These are phyloP conservation scores for Phytopythium oedochilum DNA, from an alignment of 352 stramenopile genomes.

Conservation along the genomic window DNA sequence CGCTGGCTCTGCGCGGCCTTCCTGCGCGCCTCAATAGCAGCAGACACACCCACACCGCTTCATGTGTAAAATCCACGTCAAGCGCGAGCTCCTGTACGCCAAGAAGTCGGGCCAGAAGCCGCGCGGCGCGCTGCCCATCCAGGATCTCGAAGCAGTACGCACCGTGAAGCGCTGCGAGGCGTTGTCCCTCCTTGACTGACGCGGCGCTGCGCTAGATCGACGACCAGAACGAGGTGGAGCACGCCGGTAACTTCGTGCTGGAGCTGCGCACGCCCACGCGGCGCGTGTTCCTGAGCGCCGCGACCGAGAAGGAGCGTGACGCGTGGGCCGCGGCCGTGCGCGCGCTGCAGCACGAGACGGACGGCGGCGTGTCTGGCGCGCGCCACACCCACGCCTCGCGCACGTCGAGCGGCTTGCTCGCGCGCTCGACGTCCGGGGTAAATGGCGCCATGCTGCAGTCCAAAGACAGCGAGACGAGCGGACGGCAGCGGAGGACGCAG, in stretches of 20 bases:
- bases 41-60: background rate
- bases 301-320: constrained; percentile 71
- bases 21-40: too few species aligned
- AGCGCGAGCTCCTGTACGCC: constrained; percentile 75
- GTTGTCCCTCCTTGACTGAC: background rate
- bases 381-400: constrained; percentile 5
- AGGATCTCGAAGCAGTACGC: constrained; percentile 64
- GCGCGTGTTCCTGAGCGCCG: constrained; percentile 61
- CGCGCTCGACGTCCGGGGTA: constrained; percentile 33
- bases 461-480: constrained; percentile 5
- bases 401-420: constrained; percentile 20
- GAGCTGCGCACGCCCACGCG: constrained; percentile 48
- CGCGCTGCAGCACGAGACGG: constrained; percentile 23
- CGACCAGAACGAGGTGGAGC: constrained; percentile 75
- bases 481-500: constrained; percentile 12
- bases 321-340: constrained; percentile 60
- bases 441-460: constrained; percentile 12
- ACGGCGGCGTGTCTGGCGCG: constrained; percentile 2
- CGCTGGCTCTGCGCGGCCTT: background rate
- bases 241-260: constrained; percentile 76
- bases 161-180: background rate
- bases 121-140: constrained; percentile 34
- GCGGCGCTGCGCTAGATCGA: constrained; percentile 41
- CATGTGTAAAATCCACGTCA: background rate
- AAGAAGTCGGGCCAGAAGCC: constrained; percentile 82